Percentiles rank a stretch among this genome's conserved stretches.
Conservation (phyloP, 2,329 filamentous ascomycete genomes). For the Neonectria hederae region DNA sequence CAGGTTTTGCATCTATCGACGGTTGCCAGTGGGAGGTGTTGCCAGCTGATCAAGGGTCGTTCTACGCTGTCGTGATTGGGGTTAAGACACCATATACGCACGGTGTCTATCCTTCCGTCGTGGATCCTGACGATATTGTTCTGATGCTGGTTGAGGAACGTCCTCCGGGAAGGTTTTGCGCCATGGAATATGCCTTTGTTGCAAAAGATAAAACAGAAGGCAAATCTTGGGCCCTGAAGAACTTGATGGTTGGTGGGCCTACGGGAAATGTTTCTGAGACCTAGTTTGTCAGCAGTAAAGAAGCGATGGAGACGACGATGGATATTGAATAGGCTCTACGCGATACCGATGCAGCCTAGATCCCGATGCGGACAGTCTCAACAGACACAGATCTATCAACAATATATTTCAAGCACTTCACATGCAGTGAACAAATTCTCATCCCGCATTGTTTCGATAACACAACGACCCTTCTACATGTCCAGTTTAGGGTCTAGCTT, state of each 20-base stretch:
- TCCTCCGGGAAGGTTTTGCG: not conserved
- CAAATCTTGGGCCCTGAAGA: not conserved
- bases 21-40: not conserved
- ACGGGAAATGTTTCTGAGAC: not conserved
- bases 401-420: not conserved
- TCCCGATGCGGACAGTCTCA: too few species aligned
- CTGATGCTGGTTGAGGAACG: not conserved
- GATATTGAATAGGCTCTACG: too few species aligned
- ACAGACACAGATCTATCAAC: too few species aligned
- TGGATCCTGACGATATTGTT: not conserved
- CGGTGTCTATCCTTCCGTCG: not conserved
- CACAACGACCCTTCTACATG: not conserved
- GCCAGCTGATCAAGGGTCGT: not conserved
- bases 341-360: not conserved
- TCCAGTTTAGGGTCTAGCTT: slow-evolving; percentile 3
- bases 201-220: not conserved
- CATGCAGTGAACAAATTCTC: not conserved
- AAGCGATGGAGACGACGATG: too few species aligned
- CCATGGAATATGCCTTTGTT: not conserved
- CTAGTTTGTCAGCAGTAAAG: not conserved
- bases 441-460: not conserved
- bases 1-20: not conserved
- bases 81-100: not conserved
- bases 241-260: not conserved
- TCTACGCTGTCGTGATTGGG: not conserved